Evolutionary conservation across 352 stramenopile species (phyloP).

Genomic region (Peronospora destructor): DNA sequence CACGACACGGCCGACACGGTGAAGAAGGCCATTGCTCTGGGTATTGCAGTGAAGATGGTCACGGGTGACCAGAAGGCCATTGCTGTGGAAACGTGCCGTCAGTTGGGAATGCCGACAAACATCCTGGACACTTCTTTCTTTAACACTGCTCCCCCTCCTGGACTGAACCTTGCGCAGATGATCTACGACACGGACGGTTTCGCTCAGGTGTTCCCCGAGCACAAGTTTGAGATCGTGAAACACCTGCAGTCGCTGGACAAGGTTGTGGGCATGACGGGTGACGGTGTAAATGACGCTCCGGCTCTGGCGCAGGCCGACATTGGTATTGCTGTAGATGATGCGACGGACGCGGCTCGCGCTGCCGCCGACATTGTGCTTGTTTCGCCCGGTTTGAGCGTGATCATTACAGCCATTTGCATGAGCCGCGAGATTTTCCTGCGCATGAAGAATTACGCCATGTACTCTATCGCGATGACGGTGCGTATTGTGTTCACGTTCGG

Average conservation of each 20-base stretch:
- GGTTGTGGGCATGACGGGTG: conserved; percentile 78
- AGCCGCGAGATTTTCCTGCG: conserved; percentile 85
- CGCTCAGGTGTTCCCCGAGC: conserved; percentile 87
- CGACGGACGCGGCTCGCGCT: conserved; percentile 84
- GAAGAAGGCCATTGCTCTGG: conserved; percentile 81
- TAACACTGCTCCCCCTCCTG: conserved; percentile 56
- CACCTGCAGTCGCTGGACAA: conserved; percentile 82
- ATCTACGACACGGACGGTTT: conserved; percentile 92
- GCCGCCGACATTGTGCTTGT: conserved; percentile 87
- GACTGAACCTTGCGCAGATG: conserved; percentile 64
- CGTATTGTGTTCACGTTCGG: conserved; percentile 87
- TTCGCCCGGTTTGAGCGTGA: conserved; percentile 76
- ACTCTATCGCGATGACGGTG: conserved; percentile 86
- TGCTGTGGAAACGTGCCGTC: conserved; percentile 87
- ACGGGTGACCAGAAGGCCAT: conserved; percentile 92
- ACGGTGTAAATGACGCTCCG: conserved; percentile 90
- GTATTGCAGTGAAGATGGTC: conserved; percentile 94
- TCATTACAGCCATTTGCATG: conserved; percentile 87
- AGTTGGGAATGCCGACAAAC: conserved; percentile 86
- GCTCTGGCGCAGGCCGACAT: conserved; percentile 86
- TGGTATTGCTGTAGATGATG: conserved; percentile 88
- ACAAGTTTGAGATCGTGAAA: conserved; percentile 90
- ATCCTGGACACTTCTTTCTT: conserved; percentile 79
- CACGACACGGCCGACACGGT: conserved; percentile 91
- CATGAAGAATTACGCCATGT: conserved; percentile 91